Conservation (phyloP, 495 filamentous ascomycete genomes). For the Neurospora sp. region DNA sequence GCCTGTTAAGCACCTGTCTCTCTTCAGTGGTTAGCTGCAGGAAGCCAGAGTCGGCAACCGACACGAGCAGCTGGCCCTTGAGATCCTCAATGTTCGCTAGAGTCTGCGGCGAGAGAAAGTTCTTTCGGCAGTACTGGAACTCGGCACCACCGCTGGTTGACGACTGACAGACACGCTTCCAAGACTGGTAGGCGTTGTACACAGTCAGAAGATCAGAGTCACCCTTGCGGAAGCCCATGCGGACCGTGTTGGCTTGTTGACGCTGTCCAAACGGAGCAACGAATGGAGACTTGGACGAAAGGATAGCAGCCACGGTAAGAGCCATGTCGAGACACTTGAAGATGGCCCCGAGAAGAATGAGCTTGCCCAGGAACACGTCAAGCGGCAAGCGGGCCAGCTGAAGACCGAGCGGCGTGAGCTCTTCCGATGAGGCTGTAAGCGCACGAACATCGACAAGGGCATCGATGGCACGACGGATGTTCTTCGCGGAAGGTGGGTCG, state of each 20-base stretch:
- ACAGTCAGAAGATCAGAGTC: conserved; percentile 86
- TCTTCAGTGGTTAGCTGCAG: conserved; percentile 62
- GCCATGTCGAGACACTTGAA: conserved; percentile 86
- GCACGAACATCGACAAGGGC: conserved; percentile 89
- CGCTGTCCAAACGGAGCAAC: conserved; percentile 72
- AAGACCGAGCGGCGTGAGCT: conserved; percentile 73
- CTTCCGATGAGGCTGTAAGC: conserved; percentile 59
- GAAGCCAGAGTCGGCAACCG: conserved; percentile 73
- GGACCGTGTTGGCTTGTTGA: conserved; percentile 64
- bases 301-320: conserved; percentile 80
- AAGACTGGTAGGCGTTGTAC: conserved; percentile 85
- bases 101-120: conserved; percentile 75
- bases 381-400: conserved; percentile 83
- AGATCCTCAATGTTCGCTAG: conserved; percentile 87
- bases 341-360: conserved; percentile 71
- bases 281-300: conserved; percentile 94
- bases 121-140: conserved; percentile 81
- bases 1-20: conserved; percentile 50
- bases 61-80: conserved; percentile 77
- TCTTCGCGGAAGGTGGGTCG: conserved; percentile 81
- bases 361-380: conserved; percentile 89
- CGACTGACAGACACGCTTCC: conserved; percentile 64
- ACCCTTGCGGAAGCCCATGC: conserved; percentile 67
- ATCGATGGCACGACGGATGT: conserved; percentile 85
- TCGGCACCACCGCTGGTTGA: conserved; percentile 55